Evolutionary conservation across 805 yeast genomes (phyloP), one percentile per base, ranked within the genome.

Genomic region (Cyberlindnera suaveolens): DNA sequence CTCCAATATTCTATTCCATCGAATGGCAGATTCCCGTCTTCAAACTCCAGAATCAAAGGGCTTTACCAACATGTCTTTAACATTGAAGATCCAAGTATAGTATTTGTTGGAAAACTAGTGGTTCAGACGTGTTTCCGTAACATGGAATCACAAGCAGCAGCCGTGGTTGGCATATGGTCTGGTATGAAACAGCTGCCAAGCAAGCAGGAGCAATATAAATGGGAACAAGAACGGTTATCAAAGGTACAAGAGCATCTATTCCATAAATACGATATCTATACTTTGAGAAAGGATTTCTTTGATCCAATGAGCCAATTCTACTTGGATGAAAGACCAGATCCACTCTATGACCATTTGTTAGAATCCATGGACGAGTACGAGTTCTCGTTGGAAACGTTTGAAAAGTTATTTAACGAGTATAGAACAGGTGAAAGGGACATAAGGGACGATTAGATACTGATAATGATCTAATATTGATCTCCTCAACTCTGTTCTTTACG

Each of bases 101-200:
- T 66, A 2, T 67, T 74, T 42, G 60, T 70, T 14, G 80, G 78
- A 0, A 55, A 59, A 34, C 33, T 60, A 27, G 18, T 70, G 2
- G 66, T 76, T 1, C 68, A 72, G 2, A 52, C 73, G 20, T 66
- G 70, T 47, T 75, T 74, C 62, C 71, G 72, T 40, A 65, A 72
- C 14, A 71, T 75, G 49, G 82, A 77, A 51, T 63, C 72, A 2
- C 60, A 66, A 38, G 75, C 78, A 2, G 72, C 77, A n/a, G 78
- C 80, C 0, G 61, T 77, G 39, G 76, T 78, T 14, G 81, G 81
- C n/a, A 71, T 74, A 4, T 77, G 79, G 77, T 63, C 77, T 2
- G 67, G 67, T 14, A 61, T 61, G 26, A 60, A 55, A 20, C 13
- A 48, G 10, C 53, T 75, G 20, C 80, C 81, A 1, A 35, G 66